Conservation (phyloP, 305 asterid species). For the Andrographis paniculata region DNA sequence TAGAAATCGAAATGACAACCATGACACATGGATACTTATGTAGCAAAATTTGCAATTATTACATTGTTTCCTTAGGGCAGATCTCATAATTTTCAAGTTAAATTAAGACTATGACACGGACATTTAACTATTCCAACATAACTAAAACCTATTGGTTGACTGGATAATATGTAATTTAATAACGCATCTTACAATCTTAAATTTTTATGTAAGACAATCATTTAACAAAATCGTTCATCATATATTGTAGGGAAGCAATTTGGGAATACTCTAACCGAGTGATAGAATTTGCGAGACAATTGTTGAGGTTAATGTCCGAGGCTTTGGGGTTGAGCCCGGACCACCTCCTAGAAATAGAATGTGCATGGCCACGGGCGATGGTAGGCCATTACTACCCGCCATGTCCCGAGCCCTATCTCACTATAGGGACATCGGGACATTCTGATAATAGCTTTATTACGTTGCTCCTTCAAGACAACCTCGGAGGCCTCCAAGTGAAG, state of each 20-base stretch:
- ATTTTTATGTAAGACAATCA: too few species aligned
- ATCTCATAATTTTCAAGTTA: too few species aligned
- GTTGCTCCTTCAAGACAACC: constrained; percentile 47
- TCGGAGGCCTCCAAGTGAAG: constrained; percentile 42
- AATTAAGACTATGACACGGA: too few species aligned
- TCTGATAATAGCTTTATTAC: constrained; percentile 47
- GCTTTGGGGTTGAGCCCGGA: constrained; percentile 35
- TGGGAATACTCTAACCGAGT: constrained; percentile 30
- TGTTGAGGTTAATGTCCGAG: constrained; percentile 39
- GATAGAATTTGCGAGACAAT: constrained; percentile 27
- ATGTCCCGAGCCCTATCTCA: constrained; percentile 49
- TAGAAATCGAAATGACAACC: too few species aligned
- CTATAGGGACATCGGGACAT: constrained; percentile 38
- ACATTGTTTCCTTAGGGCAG: too few species aligned
- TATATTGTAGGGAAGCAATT: constrained; percentile 28
- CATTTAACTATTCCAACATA: too few species aligned
- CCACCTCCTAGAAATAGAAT: constrained; percentile 43
- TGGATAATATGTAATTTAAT: too few species aligned
- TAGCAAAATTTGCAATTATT: too few species aligned
- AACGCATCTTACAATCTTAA: too few species aligned
- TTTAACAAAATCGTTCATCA: too few species aligned
- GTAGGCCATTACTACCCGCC: constrained; percentile 48
- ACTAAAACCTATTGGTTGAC: too few species aligned
- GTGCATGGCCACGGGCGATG: constrained; percentile 29
- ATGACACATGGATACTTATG: too few species aligned